phyloP scores from a whole-genome alignment of 495 filamentous ascomycete species.

The Penicillium herquei region DNA sequence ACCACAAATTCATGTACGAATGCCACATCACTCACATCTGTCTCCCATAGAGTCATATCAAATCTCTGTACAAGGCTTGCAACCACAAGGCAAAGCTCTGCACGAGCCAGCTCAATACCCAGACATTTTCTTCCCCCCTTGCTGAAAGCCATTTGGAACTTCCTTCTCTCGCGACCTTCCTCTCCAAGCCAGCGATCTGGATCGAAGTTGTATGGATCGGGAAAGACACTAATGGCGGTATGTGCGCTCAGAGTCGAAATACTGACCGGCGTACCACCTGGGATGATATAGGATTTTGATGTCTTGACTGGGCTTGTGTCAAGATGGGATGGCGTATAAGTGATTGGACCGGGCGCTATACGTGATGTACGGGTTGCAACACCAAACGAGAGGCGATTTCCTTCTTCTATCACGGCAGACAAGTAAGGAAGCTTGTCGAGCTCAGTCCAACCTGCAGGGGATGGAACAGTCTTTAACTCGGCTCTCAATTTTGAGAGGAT shows the following conservation, averaged over 20 bases:
- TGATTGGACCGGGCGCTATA: constrained; percentile 29
- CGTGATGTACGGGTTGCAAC: constrained; percentile 24
- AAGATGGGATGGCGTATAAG: constrained; percentile 21
- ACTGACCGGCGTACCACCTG: constrained; percentile 24
- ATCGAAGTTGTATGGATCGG: constrained; percentile 22
- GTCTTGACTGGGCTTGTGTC: background rate
- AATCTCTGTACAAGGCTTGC: constrained; percentile 19
- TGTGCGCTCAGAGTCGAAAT: constrained; percentile 25
- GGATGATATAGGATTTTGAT: constrained; percentile 19
- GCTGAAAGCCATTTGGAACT: constrained; percentile 23
- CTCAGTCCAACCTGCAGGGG: constrained; percentile 20
- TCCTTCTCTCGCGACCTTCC: constrained; percentile 13
- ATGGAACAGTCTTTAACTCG: constrained; percentile 31
- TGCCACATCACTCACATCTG: constrained; percentile 23
- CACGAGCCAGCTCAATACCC: constrained; percentile 25
- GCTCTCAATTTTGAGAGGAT: constrained; percentile 27
- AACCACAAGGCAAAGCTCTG: constrained; percentile 25
- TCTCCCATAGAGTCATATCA: constrained; percentile 29
- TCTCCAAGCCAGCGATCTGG: constrained; percentile 22
- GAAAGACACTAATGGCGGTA: constrained; percentile 22
- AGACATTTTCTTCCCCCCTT: constrained; percentile 27
- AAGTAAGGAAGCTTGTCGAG: constrained; percentile 50
- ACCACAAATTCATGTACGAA: constrained; percentile 38
- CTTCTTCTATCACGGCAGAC: constrained; percentile 42
- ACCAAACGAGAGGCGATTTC: constrained; percentile 41